A percentile compares a stretch with the other conserved stretches of the same genome.
These are phyloP conservation scores for Penicillium fimorum DNA, from an alignment of 495 filamentous ascomycete genomes.

Conservation along the genomic window DNA sequence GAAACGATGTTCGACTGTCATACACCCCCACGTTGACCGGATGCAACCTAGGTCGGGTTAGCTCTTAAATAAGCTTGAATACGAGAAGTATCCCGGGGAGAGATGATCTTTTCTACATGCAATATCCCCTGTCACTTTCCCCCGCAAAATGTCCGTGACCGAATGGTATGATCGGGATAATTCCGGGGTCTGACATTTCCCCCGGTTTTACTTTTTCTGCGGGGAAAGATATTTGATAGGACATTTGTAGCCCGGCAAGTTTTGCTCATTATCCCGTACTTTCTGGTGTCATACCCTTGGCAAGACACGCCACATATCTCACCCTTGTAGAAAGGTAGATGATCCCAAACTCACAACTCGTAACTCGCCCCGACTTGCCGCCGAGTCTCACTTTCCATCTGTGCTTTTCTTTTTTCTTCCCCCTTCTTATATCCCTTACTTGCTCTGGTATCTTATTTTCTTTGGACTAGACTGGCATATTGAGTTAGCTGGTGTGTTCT, in stretches of 20 bases:
- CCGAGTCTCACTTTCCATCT: conserved; percentile 35
- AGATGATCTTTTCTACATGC: not conserved
- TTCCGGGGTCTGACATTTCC: conserved; percentile 13
- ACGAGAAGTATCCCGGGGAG: not conserved
- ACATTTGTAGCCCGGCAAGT: too few species aligned
- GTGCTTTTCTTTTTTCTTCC: conserved; percentile 20
- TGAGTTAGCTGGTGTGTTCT: not conserved
- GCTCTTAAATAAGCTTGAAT: not conserved
- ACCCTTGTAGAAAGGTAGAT: not conserved
- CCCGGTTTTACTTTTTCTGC: conserved; percentile 14
- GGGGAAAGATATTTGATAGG: conserved; percentile 1
- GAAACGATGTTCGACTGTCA: too few species aligned
- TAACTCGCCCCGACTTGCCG: conserved; percentile 1
- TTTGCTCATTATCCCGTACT: too few species aligned
- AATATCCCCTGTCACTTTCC: not conserved
- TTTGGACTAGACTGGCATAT: not conserved
- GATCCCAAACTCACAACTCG: not conserved
- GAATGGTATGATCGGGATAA: not conserved
- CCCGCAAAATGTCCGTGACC: not conserved
- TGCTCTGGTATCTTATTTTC: conserved; percentile 17
- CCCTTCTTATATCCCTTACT: conserved; percentile 18
- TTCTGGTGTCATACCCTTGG: too few species aligned
- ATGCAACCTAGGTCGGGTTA: too few species aligned
- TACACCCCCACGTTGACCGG: too few species aligned
- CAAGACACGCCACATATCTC: conserved; percentile 3